Percentiles rank a stretch among this genome's conserved stretches.
Conservation (phyloP, 2,329 filamentous ascomycete genomes). For the Alternaria metachromatica region DNA sequence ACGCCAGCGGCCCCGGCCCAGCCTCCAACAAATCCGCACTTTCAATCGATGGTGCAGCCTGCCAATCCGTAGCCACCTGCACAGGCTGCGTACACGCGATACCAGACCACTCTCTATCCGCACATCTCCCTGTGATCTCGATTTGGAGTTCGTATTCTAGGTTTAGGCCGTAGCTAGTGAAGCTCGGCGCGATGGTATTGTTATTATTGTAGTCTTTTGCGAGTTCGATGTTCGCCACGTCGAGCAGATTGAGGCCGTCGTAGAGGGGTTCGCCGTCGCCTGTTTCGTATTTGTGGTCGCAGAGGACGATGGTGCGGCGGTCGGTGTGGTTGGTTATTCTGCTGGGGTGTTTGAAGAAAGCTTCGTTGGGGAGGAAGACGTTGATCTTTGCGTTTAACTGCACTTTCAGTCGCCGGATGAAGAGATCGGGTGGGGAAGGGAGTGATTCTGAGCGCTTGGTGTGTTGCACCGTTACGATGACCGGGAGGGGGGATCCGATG, state of each 20-base stretch:
- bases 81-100: slow-evolving; percentile 23
- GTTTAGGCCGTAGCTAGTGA: slow-evolving; percentile 34
- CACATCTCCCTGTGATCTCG: slow-evolving; percentile 36
- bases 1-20: slow-evolving; percentile 12
- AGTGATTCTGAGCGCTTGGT: slow-evolving; percentile 35
- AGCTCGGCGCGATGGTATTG: slow-evolving; percentile 22
- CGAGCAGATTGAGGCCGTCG: slow-evolving; percentile 22
- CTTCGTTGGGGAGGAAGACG: slow-evolving; percentile 22
- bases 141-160: slow-evolving; percentile 34
- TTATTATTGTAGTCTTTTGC: not conserved
- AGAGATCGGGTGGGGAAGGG: slow-evolving; percentile 26
- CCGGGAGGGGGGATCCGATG: slow-evolving; percentile 20
- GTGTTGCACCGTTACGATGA: slow-evolving; percentile 30
- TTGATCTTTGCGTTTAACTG: slow-evolving; percentile 21
- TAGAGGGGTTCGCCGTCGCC: slow-evolving; percentile 20
- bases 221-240: slow-evolving; percentile 14
- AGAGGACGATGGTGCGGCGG: slow-evolving; percentile 14
- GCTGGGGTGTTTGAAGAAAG: slow-evolving; percentile 1
- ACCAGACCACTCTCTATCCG: slow-evolving; percentile 27
- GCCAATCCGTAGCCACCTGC: slow-evolving; percentile 26
- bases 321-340: slow-evolving; percentile 12
- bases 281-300: slow-evolving; percentile 26
- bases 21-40: no score
- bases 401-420: slow-evolving; percentile 32
- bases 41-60: not conserved